phyloP scores from a whole-genome alignment of 176 grass and related monocot genomes.

The Chloris gayana region DNA sequence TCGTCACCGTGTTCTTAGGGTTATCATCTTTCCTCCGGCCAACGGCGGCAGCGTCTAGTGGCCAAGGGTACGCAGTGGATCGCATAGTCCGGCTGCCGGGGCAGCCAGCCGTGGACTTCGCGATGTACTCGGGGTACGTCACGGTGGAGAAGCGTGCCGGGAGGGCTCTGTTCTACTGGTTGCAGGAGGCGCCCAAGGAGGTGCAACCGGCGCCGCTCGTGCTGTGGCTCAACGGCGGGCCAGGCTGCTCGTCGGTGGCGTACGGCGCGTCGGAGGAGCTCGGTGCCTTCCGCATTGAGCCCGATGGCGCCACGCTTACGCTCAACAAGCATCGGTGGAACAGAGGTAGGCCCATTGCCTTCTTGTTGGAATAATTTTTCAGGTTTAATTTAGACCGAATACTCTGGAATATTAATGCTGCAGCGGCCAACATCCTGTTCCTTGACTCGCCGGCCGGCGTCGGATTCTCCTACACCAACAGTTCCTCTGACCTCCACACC shows the following conservation, averaged over 20 bases:
- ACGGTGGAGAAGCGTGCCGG: constrained; percentile 52
- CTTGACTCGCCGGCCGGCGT: constrained; percentile 95
- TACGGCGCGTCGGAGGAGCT: constrained; percentile 84
- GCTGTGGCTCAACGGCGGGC: constrained; percentile 86
- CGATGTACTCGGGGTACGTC: constrained; percentile 81
- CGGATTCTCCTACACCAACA: constrained; percentile 96
- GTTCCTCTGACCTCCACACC: constrained; percentile 70
- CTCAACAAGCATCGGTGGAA: constrained; percentile 80
- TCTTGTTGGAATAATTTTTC: too few relatives aligned
- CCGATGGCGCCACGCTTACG: constrained; percentile 62
- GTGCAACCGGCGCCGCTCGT: constrained; percentile 67
- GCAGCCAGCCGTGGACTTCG: constrained; percentile 63
- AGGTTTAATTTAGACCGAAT: too few relatives aligned
- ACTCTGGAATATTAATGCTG: neutral
- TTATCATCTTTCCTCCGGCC: neutral
- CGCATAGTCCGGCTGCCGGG: constrained; percentile 55
- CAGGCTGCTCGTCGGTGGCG: constrained; percentile 79
- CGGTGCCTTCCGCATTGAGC: constrained; percentile 65
- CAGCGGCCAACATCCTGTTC: constrained; percentile 96
- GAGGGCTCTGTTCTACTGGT: constrained; percentile 70
- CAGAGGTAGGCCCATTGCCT: constrained; percentile 32
- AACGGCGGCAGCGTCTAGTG: neutral
- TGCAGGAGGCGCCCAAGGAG: constrained; percentile 48
- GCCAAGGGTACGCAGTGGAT: neutral
- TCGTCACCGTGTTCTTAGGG: neutral